Evolutionary conservation across 257 asterid species (phyloP).

Genomic region (Plantago ovata): DNA sequence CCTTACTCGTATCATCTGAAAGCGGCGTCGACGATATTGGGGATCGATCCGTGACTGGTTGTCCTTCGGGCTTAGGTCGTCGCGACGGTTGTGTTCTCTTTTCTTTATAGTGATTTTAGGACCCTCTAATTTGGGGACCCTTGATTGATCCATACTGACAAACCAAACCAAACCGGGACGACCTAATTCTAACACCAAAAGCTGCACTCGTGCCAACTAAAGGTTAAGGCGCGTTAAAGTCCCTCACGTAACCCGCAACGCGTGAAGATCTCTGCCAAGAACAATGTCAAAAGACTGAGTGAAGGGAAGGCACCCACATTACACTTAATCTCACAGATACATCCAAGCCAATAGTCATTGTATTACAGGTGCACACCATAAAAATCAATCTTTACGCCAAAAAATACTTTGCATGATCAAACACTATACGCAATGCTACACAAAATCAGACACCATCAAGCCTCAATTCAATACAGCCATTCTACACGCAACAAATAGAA

Average conservation of each 20-base stretch:
- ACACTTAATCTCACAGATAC: neutral
- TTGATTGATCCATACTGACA: constrained; percentile 56
- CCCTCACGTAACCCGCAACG: constrained; percentile 17
- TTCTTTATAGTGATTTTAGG: constrained; percentile 42
- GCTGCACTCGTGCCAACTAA: constrained; percentile 17
- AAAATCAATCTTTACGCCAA: constrained; percentile 6
- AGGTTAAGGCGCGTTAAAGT: constrained; percentile 2
- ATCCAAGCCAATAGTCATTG: neutral
- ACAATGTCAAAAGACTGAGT: constrained; percentile 7
- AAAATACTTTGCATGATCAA: neutral
- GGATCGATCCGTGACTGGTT: constrained; percentile 45
- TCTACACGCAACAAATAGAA: constrained; percentile 9
- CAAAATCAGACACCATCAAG: neutral
- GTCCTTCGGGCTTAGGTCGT: constrained; percentile 68
- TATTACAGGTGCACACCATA: neutral
- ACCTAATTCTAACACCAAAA: constrained; percentile 9
- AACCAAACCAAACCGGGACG: too few species aligned
- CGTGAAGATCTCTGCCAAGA: constrained; percentile 25
- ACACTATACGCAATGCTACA: neutral
- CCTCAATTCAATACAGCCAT: constrained; percentile 1
- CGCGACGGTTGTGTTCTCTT: constrained; percentile 78
- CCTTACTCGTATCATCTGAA: constrained; percentile 60
- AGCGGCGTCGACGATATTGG: constrained; percentile 47
- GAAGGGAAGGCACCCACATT: constrained; percentile 9
- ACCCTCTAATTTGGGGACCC: constrained; percentile 47